Evolutionary conservation across 192 early-diverging fungal genomes (phyloP).

Genomic region (Coemansia interrupta): DNA sequence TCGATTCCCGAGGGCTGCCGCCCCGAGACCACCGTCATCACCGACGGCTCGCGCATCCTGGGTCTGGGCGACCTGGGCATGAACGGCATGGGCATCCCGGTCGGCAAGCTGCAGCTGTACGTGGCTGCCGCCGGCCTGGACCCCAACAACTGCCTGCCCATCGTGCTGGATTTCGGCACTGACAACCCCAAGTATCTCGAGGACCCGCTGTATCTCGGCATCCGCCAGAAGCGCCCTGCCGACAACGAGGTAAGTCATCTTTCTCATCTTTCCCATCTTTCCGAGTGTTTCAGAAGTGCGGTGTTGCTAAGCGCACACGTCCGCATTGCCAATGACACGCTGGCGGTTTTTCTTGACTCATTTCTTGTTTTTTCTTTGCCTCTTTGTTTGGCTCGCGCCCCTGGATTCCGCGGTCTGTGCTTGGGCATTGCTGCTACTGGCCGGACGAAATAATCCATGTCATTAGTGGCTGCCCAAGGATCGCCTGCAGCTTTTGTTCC

Average conservation of each 20-base stretch:
- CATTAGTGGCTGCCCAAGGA: too few species aligned
- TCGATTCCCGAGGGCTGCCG: slow-evolving; percentile 57
- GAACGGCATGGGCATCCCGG: slow-evolving; percentile 93
- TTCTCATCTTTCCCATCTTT: slow-evolving; percentile 1
- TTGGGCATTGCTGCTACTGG: not conserved
- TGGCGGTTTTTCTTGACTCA: not conserved
- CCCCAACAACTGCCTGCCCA: slow-evolving; percentile 82
- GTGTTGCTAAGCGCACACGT: not conserved
- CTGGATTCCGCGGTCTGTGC: too few species aligned
- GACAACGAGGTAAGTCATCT: slow-evolving; percentile 53
- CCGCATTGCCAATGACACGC: not conserved
- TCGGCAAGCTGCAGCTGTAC: slow-evolving; percentile 93
- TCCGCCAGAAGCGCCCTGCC: slow-evolving; percentile 62
- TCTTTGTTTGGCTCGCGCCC: too few species aligned
- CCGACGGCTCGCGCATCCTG: slow-evolving; percentile 90
- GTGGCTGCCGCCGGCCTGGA: slow-evolving; percentile 82
- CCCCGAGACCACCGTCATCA: slow-evolving; percentile 88
- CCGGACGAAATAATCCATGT: not conserved
- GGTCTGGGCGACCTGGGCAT: slow-evolving; percentile 93
- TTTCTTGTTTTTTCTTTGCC: not conserved
- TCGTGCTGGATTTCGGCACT: slow-evolving; percentile 89
- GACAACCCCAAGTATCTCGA: slow-evolving; percentile 76
- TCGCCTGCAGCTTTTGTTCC: too few species aligned
- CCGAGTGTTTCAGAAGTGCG: slow-evolving; percentile 2
- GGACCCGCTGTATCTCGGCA: slow-evolving; percentile 88